Conservation (phyloP, 2,329 filamentous ascomycete genomes). For the Hypoxylon sp. region DNA sequence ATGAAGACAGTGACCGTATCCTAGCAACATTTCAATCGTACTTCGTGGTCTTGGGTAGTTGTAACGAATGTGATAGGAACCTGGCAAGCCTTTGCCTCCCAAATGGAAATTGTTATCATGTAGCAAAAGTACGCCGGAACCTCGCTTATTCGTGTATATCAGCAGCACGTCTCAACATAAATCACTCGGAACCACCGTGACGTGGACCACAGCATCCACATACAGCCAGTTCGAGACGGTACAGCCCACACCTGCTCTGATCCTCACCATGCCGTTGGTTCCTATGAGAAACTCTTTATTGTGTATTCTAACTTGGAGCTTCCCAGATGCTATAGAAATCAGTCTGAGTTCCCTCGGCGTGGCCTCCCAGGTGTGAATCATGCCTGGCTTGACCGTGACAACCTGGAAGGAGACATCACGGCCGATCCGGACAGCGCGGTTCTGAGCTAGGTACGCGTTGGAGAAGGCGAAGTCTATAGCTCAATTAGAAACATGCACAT, state of each 20-base stretch:
- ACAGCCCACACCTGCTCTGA: constrained; percentile 51
- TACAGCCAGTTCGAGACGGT: constrained; percentile 56
- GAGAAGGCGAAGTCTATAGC: constrained; percentile 55
- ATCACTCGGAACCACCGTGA: constrained; percentile 42
- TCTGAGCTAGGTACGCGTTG: constrained; percentile 51
- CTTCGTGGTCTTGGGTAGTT: too few species aligned
- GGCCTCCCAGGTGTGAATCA: constrained; percentile 44
- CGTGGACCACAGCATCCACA: constrained; percentile 54
- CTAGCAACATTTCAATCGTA: too few species aligned
- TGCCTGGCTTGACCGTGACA: constrained; percentile 52
- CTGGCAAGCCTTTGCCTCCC: too few species aligned
- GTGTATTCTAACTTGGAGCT: constrained; percentile 50
- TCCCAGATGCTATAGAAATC: constrained; percentile 53
- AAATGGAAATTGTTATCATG: too few species aligned
- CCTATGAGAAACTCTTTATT: constrained; percentile 53
- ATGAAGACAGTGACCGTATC: too few species aligned
- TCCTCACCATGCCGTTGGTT: constrained; percentile 54
- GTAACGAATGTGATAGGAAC: too few species aligned
- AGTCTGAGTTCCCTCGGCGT: constrained; percentile 48
- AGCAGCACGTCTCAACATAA: constrained; percentile 23
- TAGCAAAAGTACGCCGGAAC: too few species aligned
- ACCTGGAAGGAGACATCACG: constrained; percentile 54
- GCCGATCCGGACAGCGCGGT: constrained; percentile 49
- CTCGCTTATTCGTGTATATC: too few species aligned
- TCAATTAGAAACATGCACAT: constrained; percentile 7